These are phyloP conservation scores for Dactylellina haptotyla DNA, from an alignment of 2,329 filamentous ascomycete species.

Conservation along the genomic window DNA sequence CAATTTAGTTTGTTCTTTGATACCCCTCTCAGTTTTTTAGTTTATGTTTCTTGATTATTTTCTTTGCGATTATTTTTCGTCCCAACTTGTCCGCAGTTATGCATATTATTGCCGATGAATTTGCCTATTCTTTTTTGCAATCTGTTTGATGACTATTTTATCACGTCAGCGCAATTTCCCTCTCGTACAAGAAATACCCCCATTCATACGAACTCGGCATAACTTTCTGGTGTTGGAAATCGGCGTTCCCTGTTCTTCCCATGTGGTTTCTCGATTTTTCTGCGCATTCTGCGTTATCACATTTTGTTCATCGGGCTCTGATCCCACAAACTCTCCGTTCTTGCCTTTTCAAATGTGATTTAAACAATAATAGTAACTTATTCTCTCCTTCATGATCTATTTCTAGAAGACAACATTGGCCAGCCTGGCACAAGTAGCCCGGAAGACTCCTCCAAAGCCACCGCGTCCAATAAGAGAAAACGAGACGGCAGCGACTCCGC, in stretches of 20 bases:
- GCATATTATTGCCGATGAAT: slow-evolving; percentile 22
- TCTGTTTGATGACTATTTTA: slow-evolving; percentile 21
- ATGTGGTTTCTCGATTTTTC: slow-evolving; percentile 1
- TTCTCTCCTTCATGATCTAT: slow-evolving; percentile 36
- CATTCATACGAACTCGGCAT: slow-evolving; percentile 22
- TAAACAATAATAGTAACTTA: slow-evolving; percentile 53
- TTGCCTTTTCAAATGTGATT: slow-evolving; percentile 32
- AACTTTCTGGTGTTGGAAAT: slow-evolving; percentile 34
- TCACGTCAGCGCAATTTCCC: slow-evolving; percentile 6
- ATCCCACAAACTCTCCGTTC: background rate
- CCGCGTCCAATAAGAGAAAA: slow-evolving; percentile 33
- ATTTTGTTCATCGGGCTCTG: too few relatives aligned
- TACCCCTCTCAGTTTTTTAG: slow-evolving; percentile 15
- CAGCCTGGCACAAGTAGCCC: slow-evolving; percentile 44
- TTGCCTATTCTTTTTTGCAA: slow-evolving; percentile 12
- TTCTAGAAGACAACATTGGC: slow-evolving; percentile 39
- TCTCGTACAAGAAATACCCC: slow-evolving; percentile 13
- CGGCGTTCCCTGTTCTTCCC: slow-evolving; percentile 24
- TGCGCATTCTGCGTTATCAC: background rate
- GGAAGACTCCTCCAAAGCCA: slow-evolving; percentile 38
- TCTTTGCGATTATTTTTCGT: slow-evolving; percentile 2
- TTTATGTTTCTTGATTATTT: background rate
- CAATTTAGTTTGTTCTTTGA: slow-evolving; percentile 18
- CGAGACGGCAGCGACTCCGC: slow-evolving; percentile 47
- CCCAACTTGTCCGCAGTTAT: slow-evolving; percentile 1